phyloP scores from a whole-genome alignment of 495 filamentous ascomycete species.

The Pseudoneurospora amorphoporcata region DNA sequence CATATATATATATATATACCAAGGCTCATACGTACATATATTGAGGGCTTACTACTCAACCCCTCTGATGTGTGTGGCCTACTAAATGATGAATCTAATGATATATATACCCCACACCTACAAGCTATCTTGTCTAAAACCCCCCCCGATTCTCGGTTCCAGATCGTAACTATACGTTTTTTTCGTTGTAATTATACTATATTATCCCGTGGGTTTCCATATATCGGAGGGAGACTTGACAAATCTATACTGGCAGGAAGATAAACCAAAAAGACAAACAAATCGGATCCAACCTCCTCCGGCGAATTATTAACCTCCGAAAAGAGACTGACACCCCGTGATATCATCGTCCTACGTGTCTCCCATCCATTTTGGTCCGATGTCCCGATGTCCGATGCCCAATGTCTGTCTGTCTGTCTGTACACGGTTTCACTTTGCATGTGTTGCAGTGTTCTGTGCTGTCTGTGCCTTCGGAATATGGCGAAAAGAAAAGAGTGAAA shows the following conservation, averaged over 20 bases:
- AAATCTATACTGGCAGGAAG: background rate
- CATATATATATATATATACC: background rate
- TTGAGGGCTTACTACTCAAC: background rate
- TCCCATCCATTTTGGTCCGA: background rate
- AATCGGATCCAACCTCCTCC: background rate
- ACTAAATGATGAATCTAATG: background rate
- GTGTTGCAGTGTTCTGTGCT: background rate
- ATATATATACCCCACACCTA: background rate
- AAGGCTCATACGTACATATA: background rate
- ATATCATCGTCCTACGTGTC: background rate
- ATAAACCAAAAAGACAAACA: background rate
- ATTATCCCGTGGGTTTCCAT: too few relatives aligned
- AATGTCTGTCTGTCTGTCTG: background rate
- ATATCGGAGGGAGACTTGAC: too few relatives aligned
- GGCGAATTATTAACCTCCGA: background rate
- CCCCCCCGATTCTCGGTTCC: background rate
- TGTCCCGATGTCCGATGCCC: background rate
- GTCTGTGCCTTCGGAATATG: background rate
- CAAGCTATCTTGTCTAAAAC: too few relatives aligned
- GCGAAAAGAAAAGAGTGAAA: background rate
- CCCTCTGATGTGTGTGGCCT: background rate
- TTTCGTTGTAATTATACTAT: background rate
- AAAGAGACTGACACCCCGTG: background rate
- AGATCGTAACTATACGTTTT: background rate
- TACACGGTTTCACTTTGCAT: background rate